Evolutionary conservation across 306 rosid species (phyloP).

Genomic region (Quercus engelmannii): DNA sequence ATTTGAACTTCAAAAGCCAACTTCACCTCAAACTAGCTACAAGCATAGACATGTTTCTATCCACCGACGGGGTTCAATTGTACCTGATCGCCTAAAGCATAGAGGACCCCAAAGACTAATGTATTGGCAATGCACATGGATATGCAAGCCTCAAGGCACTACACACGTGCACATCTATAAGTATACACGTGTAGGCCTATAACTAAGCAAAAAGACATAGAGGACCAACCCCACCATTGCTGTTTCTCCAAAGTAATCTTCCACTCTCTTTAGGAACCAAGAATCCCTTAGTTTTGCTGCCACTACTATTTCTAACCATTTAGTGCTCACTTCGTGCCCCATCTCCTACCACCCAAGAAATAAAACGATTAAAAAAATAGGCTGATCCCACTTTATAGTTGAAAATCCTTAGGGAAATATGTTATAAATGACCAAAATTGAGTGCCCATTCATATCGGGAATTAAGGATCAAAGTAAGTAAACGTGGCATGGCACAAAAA

Average conservation of each 20-base stretch:
- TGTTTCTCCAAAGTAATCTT: background rate
- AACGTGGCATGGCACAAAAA: background rate
- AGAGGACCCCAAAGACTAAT: background rate
- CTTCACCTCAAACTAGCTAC: background rate
- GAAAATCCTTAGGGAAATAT: no score
- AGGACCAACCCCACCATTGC: slow-evolving; percentile 1
- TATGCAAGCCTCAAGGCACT: slow-evolving; percentile 4
- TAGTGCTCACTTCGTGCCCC: background rate
- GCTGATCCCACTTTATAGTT: no score
- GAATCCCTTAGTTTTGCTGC: background rate
- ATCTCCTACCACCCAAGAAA: background rate
- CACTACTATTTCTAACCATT: background rate
- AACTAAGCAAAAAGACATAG: background rate
- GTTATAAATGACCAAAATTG: no score
- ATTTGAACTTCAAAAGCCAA: background rate
- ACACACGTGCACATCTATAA: slow-evolving; percentile 9
- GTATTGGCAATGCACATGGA: slow-evolving; percentile 4
- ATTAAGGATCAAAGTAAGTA: background rate
- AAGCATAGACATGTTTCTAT: background rate
- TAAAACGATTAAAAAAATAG: background rate
- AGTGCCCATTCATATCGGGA: background rate
- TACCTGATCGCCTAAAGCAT: background rate
- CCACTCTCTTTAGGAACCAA: background rate
- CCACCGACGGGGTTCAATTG: background rate
- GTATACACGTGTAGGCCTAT: background rate